Base-by-base conservation (phyloP, 345 rosid species). In the Heritiera fomes region DNA sequence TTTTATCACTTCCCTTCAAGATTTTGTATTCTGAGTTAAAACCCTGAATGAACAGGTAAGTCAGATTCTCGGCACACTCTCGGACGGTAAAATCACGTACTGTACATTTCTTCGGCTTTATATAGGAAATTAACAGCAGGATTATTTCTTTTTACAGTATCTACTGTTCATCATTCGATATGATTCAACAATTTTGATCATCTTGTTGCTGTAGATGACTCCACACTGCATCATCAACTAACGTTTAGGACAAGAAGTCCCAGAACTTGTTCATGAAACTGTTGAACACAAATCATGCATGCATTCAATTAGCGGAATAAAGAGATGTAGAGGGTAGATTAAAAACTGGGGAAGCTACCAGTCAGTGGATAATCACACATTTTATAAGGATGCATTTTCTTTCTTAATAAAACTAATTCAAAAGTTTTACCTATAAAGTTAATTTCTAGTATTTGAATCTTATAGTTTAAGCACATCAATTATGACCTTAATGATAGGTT, bases 201-300 rank as follows among this genome's bases (percentile, higher is more conserved):
- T 34, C 20, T 38, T 53, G 12, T 38, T 73, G 32, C 49, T 41
- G 63, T n/a, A 10, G 63, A 18, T 2, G 38, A 73, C 63, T 73
- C 12, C 32, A 38, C 32, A 73, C 23, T 34, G 32, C 59, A 62
- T 5, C 50, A 5, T 18, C 32, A 67, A 34, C 45, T 15, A 32
- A 32, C 45, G 61, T 8, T n/a, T 43, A 40, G 0, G 8, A 9
- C 53, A 32, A 55, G 6, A 10, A 5, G 63, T 53, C 49, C n/a
- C 30, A 5, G 18, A 56, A 72, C 46, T 38, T 9, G 76, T 38
- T 72, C 63, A 72, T 55, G 63, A 72, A 72, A 55, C 76, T 73
- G 76, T 47, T 55, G 64, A 38, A 10, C 47, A 73, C 64, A 6
- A 72, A 38, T 38, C 7, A 73, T 38, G 46, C 18, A 73, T 73